Evolutionary conservation across 164 flowering plant species (phyloP).

Genomic region (Aristolochia fimbriata): DNA sequence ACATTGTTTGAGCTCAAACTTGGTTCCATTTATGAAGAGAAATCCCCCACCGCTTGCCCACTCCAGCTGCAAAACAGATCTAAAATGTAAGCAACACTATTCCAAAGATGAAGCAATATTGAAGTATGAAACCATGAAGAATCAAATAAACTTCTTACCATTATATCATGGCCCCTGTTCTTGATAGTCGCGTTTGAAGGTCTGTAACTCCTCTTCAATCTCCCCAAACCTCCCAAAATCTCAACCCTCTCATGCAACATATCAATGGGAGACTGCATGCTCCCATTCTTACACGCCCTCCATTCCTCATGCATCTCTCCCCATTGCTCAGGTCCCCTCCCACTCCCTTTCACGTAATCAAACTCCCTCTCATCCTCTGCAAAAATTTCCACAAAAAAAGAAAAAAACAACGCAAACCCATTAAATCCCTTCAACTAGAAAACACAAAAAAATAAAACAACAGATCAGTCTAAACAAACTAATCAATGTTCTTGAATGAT

Average conservation of each 20-base stretch:
- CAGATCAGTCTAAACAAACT: too few species aligned
- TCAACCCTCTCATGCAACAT: conserved; percentile 30
- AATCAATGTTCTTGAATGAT: too few species aligned
- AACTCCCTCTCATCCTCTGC: conserved; percentile 52
- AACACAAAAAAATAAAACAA: too few species aligned
- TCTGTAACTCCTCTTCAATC: conserved; percentile 27
- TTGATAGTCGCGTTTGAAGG: conserved; percentile 29
- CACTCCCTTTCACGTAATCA: conserved; percentile 17
- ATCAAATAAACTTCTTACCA: conserved; percentile 16
- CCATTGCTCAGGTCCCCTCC: conserved; percentile 38
- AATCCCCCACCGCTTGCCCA: conserved; percentile 31
- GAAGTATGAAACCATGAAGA: too few species aligned
- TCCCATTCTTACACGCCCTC: conserved; percentile 34
- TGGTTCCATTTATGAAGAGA: conserved; percentile 26
- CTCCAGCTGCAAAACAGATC: conserved; percentile 20
- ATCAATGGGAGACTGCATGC: conserved; percentile 67
- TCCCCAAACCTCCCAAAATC: conserved; percentile 23
- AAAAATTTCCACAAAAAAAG: not conserved
- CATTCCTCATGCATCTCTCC: conserved; percentile 43
- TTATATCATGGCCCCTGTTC: conserved; percentile 53
- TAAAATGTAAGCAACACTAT: not conserved
- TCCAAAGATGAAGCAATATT: too few species aligned
- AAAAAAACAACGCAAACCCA: too few species aligned
- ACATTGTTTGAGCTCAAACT: conserved; percentile 25
- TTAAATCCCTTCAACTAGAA: too few species aligned